Base-by-base conservation (phyloP, 2,329 filamentous ascomycete species). In the Sphaerulina musiva region DNA sequence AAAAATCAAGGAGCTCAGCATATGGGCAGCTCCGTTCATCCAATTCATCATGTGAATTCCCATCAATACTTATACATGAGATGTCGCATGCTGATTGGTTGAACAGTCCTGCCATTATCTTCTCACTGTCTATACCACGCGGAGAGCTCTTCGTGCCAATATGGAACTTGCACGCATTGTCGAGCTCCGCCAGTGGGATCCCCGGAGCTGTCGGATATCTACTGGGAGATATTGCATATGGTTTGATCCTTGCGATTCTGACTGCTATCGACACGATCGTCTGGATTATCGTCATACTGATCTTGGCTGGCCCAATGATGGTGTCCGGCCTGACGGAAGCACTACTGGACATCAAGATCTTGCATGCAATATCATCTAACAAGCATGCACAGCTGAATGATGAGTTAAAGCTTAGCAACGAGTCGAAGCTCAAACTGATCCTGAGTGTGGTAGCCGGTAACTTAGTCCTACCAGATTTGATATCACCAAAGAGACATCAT, bases 1-100 rank as follows among this genome's bases (percentile, higher is more conserved):
- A 11, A 40, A 31, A n/a, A 34, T 34, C 12, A 47, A 47, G n/a
- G 23, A 53, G 20, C 42, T 43, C 7, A 34, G 32, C 36, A 20
- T 43, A 17, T 53, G 50, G 50, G 50, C 43, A 7, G 50, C 50
- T n/a, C 50, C 50, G 6, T 20, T 53, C n/a, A 34, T 53, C 20
- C 50, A 53, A 40, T 46, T 46, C 34, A 32, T 53, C 31, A 11
- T 53, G 26, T 42, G 10, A 5, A 14, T 42, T 14, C 12, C 4
- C 12, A 1, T 11, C 12, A n/a, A 38, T 11, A 38, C 34, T 12
- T 1, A 11, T 4, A 11, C 10, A 2, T 38, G 34, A n/a, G 6
- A 38, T 38, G 34, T 38, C 34, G 8, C 10, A 38, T 38, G 6
- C 40, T 42, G 40, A 42, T 23, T 14, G 5, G 14, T n/a, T 1